Percentiles rank a stretch among this genome's conserved stretches.
These are phyloP conservation scores for Pichia californica DNA, from an alignment of 805 yeast genomes.

Conservation along the genomic window DNA sequence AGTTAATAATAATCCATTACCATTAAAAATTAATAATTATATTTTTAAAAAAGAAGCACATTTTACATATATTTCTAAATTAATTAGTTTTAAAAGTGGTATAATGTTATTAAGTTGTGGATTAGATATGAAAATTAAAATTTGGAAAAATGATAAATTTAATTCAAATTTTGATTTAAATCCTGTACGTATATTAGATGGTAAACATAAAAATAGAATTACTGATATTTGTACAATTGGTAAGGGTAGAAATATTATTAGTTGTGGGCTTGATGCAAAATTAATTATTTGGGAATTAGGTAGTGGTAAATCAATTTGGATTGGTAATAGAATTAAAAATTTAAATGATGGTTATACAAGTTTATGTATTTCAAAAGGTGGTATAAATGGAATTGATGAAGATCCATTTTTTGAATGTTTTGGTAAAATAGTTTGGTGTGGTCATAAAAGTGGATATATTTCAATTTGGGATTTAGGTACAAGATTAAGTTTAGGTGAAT, in stretches of 20 bases:
- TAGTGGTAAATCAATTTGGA: conserved; percentile 38
- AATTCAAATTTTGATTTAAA: conserved; percentile 20
- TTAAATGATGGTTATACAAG: conserved; percentile 30
- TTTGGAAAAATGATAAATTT: conserved; percentile 50
- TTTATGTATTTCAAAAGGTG: conserved; percentile 8
- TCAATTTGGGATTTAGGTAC: conserved; percentile 37
- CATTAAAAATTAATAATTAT: neutral
- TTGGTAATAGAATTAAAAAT: conserved; percentile 32
- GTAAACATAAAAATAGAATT: conserved; percentile 43
- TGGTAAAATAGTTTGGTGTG: conserved; percentile 39
- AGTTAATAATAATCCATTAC: neutral
- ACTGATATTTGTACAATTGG: conserved; percentile 49
- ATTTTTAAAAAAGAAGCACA: conserved; percentile 29
- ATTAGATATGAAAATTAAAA: conserved; percentile 47
- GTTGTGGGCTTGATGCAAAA: conserved; percentile 49
- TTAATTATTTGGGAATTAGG: conserved; percentile 69
- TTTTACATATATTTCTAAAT: conserved; percentile 36
- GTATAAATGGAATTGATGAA: neutral
- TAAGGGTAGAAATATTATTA: conserved; percentile 59
- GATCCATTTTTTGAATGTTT: conserved; percentile 41
- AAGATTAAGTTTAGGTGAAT: conserved; percentile 20
- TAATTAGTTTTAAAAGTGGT: conserved; percentile 57
- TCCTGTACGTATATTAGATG: conserved; percentile 41
- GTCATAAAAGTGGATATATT: conserved; percentile 34
- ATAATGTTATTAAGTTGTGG: conserved; percentile 55